These are phyloP conservation scores for Phytophthora pinifolia DNA, from an alignment of 352 stramenopile species.

Conservation along the genomic window DNA sequence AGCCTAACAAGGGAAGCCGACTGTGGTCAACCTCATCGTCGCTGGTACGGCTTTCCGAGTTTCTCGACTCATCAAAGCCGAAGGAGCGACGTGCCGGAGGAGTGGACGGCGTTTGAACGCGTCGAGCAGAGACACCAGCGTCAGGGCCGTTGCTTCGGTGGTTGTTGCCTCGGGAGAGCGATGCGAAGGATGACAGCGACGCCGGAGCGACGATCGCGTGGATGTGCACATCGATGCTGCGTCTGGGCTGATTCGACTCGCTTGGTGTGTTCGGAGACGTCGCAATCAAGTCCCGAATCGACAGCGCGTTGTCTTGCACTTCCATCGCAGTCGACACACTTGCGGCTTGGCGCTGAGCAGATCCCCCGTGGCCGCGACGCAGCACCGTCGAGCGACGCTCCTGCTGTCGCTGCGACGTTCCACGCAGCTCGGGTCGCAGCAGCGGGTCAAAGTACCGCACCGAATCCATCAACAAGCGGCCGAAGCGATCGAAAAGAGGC, in stretches of 20 bases:
- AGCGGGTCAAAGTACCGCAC: conserved; percentile 59
- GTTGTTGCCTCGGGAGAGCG: conserved; percentile 33
- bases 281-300: conserved; percentile 66
- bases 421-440: conserved; percentile 51
- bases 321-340: conserved; percentile 29
- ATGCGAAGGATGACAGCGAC: conserved; percentile 67
- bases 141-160: conserved; percentile 4
- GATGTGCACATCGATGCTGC: conserved; percentile 88
- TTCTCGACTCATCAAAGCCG: conserved; percentile 19
- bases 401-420: conserved; percentile 38
- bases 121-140: conserved; percentile 4
- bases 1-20: conserved; percentile 54
- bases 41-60: conserved; percentile 15
- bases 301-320: conserved; percentile 46
- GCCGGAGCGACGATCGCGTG: conserved; percentile 82
- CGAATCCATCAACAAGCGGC: conserved; percentile 71
- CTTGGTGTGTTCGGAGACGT: conserved; percentile 28
- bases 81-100: conserved; percentile 31
- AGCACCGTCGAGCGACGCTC: conserved; percentile 25
- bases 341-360: conserved; percentile 12
- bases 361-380: conserved; percentile 13
- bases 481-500: conserved; percentile 82
- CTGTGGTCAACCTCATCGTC: conserved; percentile 52
- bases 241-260: conserved; percentile 39
- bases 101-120: conserved; percentile 22